Conservation (phyloP, 306 rosid genomes). For the Cucumis sativus region DNA sequence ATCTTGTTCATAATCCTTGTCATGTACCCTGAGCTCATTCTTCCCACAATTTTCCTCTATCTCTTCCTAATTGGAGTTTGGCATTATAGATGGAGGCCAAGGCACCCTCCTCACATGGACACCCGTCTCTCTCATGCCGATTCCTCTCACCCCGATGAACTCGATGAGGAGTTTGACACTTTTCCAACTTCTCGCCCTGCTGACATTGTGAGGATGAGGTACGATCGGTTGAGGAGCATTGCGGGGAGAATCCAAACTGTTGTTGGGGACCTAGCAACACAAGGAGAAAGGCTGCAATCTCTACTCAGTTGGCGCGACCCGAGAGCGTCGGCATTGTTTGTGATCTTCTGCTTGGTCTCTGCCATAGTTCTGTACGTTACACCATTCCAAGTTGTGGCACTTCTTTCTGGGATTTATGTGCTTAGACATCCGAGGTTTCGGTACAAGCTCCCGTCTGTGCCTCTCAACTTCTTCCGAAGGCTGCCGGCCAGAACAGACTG, state of each 20-base stretch:
- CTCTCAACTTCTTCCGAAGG: slow-evolving; percentile 65
- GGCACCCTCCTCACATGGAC: slow-evolving; percentile 84
- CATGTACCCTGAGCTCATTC: slow-evolving; percentile 66
- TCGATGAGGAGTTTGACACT: slow-evolving; percentile 58
- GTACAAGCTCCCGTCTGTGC: slow-evolving; percentile 63
- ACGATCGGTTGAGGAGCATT: slow-evolving; percentile 54
- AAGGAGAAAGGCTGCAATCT: slow-evolving; percentile 62
- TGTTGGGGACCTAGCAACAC: slow-evolving; percentile 60
- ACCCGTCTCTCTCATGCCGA: slow-evolving; percentile 58
- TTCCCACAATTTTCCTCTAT: slow-evolving; percentile 63
- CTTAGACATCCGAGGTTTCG: slow-evolving; percentile 67
- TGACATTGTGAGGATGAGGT: slow-evolving; percentile 52
- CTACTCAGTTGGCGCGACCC: slow-evolving; percentile 73
- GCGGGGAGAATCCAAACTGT: slow-evolving; percentile 68
- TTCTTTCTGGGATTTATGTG: slow-evolving; percentile 44
- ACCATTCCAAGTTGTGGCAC: slow-evolving; percentile 67
- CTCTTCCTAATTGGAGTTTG: slow-evolving; percentile 66
- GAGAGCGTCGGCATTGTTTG: slow-evolving; percentile 60
- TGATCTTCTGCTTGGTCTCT: slow-evolving; percentile 52
- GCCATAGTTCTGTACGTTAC: slow-evolving; percentile 60
- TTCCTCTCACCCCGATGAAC: slow-evolving; percentile 48
- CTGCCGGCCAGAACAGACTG: slow-evolving; percentile 65
- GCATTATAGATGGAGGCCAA: slow-evolving; percentile 73
- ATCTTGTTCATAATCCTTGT: slow-evolving; percentile 54
- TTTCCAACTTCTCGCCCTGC: slow-evolving; percentile 48